Percentiles rank a stretch among this genome's conserved stretches.
Conservation (phyloP, 495 filamentous ascomycete genomes). For the Darksidea phi region DNA sequence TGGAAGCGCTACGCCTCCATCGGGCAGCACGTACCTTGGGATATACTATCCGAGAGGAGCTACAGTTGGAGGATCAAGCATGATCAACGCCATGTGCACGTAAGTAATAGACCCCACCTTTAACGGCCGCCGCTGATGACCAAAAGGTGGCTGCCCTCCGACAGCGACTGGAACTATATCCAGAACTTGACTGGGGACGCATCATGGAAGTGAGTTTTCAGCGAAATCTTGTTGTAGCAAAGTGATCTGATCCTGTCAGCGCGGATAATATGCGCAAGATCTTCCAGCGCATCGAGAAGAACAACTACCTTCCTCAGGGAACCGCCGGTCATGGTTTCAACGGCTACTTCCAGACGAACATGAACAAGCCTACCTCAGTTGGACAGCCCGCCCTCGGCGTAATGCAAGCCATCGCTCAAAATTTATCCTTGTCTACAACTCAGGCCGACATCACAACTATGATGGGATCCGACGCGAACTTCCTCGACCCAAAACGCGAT, state of each 20-base stretch:
- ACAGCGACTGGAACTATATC: constrained; percentile 50
- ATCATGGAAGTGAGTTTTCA: constrained; percentile 43
- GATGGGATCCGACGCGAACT: constrained; percentile 46
- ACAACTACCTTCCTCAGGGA: constrained; percentile 50
- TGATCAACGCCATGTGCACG: constrained; percentile 53
- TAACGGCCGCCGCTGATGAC: not conserved
- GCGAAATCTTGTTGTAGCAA: not conserved
- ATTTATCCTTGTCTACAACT: constrained; percentile 20
- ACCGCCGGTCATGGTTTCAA: constrained; percentile 55
- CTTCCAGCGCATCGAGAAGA: constrained; percentile 54
- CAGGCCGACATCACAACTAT: constrained; percentile 3
- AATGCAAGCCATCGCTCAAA: constrained; percentile 30
- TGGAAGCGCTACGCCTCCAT: constrained; percentile 42
- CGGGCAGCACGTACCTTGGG: constrained; percentile 48
- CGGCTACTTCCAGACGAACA: constrained; percentile 56
- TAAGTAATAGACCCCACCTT: constrained; percentile 41
- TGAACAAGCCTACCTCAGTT: constrained; percentile 35
- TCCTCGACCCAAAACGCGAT: constrained; percentile 43
- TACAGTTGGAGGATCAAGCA: constrained; percentile 51
- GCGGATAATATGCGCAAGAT: constrained; percentile 51
- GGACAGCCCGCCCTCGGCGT: constrained; percentile 39
- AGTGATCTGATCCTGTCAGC: constrained; percentile 4
- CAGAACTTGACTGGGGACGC: constrained; percentile 51
- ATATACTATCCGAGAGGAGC: constrained; percentile 52
- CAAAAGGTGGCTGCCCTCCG: constrained; percentile 45